These are phyloP conservation scores for Sphaerostilbella broomeana DNA, from an alignment of 2,329 filamentous ascomycete genomes.

Conservation along the genomic window DNA sequence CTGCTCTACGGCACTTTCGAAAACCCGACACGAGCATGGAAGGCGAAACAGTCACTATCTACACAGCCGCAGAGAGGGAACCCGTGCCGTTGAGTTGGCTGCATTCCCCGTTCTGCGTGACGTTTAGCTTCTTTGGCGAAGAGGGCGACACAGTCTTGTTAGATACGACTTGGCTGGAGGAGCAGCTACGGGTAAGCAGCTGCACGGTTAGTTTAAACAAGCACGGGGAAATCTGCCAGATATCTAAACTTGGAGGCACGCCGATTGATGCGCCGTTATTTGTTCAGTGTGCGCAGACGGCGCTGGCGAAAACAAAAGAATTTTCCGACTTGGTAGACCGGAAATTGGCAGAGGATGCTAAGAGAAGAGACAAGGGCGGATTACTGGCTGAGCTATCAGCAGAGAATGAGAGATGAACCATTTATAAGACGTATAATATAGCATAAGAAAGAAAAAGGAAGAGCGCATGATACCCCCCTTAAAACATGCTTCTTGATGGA, in stretches of 20 bases:
- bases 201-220: slow-evolving; percentile 81
- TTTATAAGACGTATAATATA: slow-evolving; percentile 8
- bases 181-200: slow-evolving; percentile 66
- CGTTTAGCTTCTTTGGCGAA: slow-evolving; percentile 75
- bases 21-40: slow-evolving; percentile 84
- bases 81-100: slow-evolving; percentile 86
- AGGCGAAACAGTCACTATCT: slow-evolving; percentile 77
- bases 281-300: slow-evolving; percentile 67
- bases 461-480: slow-evolving; percentile 28
- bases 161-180: slow-evolving; percentile 69
- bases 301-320: slow-evolving; percentile 73
- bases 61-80: slow-evolving; percentile 76
- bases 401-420: slow-evolving; percentile 65
- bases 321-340: slow-evolving; percentile 67
- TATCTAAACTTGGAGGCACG: slow-evolving; percentile 82
- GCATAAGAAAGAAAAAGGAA: slow-evolving; percentile 15
- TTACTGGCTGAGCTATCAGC: slow-evolving; percentile 70
- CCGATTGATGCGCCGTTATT: slow-evolving; percentile 74
- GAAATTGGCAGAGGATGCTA: slow-evolving; percentile 70
- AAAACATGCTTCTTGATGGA: slow-evolving; percentile 6
- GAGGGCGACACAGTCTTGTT: slow-evolving; percentile 60
- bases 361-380: slow-evolving; percentile 70
- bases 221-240: slow-evolving; percentile 83
- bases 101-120: slow-evolving; percentile 86
- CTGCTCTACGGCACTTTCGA: slow-evolving; percentile 83